Conservation (phyloP, 1,284 basidiomycete species). For the Pseudozyma sp. region DNA sequence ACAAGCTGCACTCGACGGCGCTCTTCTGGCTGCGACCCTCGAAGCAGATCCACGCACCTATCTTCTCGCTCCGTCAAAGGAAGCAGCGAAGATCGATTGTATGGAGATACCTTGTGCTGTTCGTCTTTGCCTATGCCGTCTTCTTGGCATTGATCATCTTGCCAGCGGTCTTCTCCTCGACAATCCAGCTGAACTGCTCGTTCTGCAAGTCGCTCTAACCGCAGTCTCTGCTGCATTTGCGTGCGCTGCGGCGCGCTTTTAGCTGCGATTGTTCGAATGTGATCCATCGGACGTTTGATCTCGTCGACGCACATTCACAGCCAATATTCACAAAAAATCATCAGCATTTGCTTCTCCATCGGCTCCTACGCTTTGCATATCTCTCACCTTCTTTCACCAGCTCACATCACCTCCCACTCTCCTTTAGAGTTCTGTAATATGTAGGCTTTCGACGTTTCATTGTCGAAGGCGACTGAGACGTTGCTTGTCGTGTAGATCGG, state of each 20-base stretch:
- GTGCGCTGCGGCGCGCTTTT: not conserved
- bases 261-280: conserved; percentile 8
- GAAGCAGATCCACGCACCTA: conserved; percentile 79
- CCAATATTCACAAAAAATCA: conserved; percentile 4
- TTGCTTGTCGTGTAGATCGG: not conserved
- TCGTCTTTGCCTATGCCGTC: conserved; percentile 78
- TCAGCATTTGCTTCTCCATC: conserved; percentile 13
- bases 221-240: not conserved
- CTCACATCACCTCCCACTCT: conserved; percentile 5
- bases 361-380: conserved; percentile 18
- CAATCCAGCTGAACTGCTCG: conserved; percentile 51
- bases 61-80: conserved; percentile 74
- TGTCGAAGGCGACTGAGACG: conserved; percentile 14
- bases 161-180: conserved; percentile 56
- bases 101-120: conserved; percentile 81
- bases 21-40: conserved; percentile 72
- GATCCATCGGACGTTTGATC: conserved; percentile 1
- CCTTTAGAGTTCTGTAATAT: conserved; percentile 39
- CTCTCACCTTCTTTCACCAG: conserved; percentile 4
- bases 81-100: conserved; percentile 68
- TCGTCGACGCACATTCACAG: not conserved
- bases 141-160: conserved; percentile 78
- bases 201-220: conserved; percentile 56
- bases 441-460: conserved; percentile 19
- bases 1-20: conserved; percentile 64